phyloP scores from a whole-genome alignment of 208 protist genomes.

The Leishmania braziliensis region DNA sequence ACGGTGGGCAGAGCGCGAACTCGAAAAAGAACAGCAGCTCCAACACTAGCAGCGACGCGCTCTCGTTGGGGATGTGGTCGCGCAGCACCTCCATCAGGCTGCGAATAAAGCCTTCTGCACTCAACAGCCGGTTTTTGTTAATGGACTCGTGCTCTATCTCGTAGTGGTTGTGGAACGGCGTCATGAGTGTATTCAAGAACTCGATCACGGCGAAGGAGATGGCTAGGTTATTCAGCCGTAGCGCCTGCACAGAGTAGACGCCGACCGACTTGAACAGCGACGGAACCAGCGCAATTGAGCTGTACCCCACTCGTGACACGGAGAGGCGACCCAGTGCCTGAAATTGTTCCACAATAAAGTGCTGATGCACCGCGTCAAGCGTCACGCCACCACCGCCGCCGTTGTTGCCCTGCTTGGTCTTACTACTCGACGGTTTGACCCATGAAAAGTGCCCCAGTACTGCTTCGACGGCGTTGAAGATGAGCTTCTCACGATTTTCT shows the following conservation, averaged over 20 bases:
- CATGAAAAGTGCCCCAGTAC: slow-evolving; percentile 63
- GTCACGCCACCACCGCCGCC: neutral
- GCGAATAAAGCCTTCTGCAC: slow-evolving; percentile 64
- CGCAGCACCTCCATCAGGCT: slow-evolving; percentile 71
- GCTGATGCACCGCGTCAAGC: slow-evolving; percentile 17
- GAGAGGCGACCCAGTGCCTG: slow-evolving; percentile 82
- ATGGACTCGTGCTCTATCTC: slow-evolving; percentile 83
- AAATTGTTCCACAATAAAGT: slow-evolving; percentile 68
- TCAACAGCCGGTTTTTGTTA: slow-evolving; percentile 91
- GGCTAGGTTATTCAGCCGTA: slow-evolving; percentile 70
- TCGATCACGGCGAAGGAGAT: slow-evolving; percentile 86
- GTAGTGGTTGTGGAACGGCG: slow-evolving; percentile 94
- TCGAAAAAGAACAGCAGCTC: slow-evolving; percentile 91
- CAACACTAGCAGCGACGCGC: slow-evolving; percentile 79
- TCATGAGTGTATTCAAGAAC: slow-evolving; percentile 91
- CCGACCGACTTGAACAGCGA: slow-evolving; percentile 67
- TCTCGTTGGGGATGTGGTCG: slow-evolving; percentile 74
- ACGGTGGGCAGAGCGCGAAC: slow-evolving; percentile 90
- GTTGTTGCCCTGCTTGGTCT: neutral
- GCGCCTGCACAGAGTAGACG: slow-evolving; percentile 48
- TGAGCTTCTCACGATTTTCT: slow-evolving; percentile 92
- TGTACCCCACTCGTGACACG: slow-evolving; percentile 89
- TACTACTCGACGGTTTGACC: slow-evolving; percentile 21
- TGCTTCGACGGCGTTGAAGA: slow-evolving; percentile 65
- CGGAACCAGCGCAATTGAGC: slow-evolving; percentile 74